A percentile compares a stretch with the other conserved stretches of the same genome.
These are phyloP conservation scores for Calonectria naviculata DNA, from an alignment of 2,329 filamentous ascomycete species.

Conservation along the genomic window DNA sequence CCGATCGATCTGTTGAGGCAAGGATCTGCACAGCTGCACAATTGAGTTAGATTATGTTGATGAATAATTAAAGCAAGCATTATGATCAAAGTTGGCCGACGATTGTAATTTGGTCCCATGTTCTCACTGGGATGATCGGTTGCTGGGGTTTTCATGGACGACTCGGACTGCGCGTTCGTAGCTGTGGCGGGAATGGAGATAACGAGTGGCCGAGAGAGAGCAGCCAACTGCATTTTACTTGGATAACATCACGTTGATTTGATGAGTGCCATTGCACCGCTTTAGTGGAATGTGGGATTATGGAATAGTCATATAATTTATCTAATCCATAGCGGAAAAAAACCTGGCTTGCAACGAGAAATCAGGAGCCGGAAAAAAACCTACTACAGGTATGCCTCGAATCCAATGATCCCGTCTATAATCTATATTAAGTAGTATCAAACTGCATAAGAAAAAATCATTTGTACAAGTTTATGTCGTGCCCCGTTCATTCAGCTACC, in stretches of 20 bases:
- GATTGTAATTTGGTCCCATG: background rate
- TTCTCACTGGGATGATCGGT: background rate
- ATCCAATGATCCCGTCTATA: background rate
- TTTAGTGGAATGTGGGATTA: background rate
- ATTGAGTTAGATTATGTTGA: background rate
- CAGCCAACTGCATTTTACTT: background rate
- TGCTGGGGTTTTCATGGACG: background rate
- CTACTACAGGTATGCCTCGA: background rate
- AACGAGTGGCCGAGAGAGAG: background rate
- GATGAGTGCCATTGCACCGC: background rate
- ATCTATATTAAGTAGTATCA: background rate
- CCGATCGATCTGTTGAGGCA: background rate
- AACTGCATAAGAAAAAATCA: background rate
- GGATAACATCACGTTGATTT: background rate
- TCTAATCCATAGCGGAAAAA: slow-evolving; percentile 5
- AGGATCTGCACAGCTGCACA: background rate
- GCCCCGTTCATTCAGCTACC: background rate
- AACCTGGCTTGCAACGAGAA: background rate
- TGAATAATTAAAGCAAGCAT: background rate
- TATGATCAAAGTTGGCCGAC: background rate
- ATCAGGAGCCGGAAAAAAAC: background rate
- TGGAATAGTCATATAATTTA: slow-evolving; percentile 7
- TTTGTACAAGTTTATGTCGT: background rate
- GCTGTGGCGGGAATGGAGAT: background rate
- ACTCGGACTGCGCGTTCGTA: background rate